These are phyloP conservation scores for Cladosporium sp. DNA, from an alignment of 2,329 filamentous ascomycete species.

Conservation along the genomic window DNA sequence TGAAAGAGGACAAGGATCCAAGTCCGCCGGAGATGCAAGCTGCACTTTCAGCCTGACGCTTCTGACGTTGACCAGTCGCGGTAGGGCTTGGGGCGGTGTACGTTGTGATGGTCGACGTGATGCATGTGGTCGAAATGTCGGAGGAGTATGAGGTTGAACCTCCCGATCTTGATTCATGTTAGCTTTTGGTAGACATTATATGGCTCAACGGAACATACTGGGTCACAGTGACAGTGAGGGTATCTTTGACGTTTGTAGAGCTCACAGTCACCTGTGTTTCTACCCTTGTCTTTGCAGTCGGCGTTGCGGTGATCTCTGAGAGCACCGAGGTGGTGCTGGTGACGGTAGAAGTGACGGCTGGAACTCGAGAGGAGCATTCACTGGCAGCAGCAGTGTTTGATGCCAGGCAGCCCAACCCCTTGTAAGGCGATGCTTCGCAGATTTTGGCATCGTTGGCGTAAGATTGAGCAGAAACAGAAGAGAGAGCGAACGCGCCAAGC, in stretches of 20 bases:
- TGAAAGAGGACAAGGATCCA: not conserved
- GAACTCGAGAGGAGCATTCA: slow-evolving; percentile 4
- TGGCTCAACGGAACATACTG: not conserved
- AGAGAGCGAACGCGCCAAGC: slow-evolving; percentile 6
- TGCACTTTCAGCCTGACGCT: not conserved
- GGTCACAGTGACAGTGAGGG: not conserved
- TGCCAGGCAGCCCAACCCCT: slow-evolving; percentile 5
- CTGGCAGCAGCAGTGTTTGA: slow-evolving; percentile 12
- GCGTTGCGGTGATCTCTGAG: not conserved
- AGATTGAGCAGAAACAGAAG: slow-evolving; percentile 10
- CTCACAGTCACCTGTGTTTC: slow-evolving; percentile 4
- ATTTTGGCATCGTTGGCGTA: not conserved
- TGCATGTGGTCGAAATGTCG: slow-evolving; percentile 1
- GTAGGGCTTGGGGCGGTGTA: slow-evolving; percentile 5
- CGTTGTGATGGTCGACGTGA: slow-evolving; percentile 2
- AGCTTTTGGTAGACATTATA: not conserved
- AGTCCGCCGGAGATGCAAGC: slow-evolving; percentile 9
- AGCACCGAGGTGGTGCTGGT: slow-evolving; percentile 12
- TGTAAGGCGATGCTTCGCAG: slow-evolving; percentile 4
- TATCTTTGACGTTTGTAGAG: slow-evolving; percentile 3
- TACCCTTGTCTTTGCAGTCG: not conserved
- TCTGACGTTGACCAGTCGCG: slow-evolving; percentile 1
- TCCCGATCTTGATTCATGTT: not conserved
- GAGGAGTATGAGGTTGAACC: slow-evolving; percentile 1
- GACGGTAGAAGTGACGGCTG: not conserved